Evolutionary conservation across 2,329 filamentous ascomycete species (phyloP).

Genomic region (Ophidiomyces ophidiicola): DNA sequence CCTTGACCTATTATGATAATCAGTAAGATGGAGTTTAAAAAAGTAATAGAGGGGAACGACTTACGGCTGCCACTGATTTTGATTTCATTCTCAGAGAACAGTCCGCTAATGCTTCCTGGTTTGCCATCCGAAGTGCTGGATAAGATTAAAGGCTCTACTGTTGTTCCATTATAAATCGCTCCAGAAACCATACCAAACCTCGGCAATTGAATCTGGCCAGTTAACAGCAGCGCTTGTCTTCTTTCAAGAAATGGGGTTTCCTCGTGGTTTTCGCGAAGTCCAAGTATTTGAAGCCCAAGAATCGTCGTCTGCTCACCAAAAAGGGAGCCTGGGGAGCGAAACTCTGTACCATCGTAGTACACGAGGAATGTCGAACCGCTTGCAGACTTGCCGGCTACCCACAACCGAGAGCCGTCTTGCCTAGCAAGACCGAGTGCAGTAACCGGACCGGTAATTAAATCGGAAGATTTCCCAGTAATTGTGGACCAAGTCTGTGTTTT

Average conservation of each 20-base stretch:
- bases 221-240: slow-evolving; percentile 64
- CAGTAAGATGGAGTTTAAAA: slow-evolving; percentile 12
- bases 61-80: slow-evolving; percentile 57
- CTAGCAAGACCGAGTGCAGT: slow-evolving; percentile 64
- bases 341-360: slow-evolving; percentile 64
- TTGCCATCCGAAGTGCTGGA: slow-evolving; percentile 54
- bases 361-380: slow-evolving; percentile 65
- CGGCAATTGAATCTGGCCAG: slow-evolving; percentile 67
- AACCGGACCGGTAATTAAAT: slow-evolving; percentile 62
- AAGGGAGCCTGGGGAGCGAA: slow-evolving; percentile 51
- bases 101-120: slow-evolving; percentile 60
- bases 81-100: slow-evolving; percentile 72
- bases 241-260: slow-evolving; percentile 51
- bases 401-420: slow-evolving; percentile 58
- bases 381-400: slow-evolving; percentile 61
- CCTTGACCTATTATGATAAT: slow-evolving; percentile 22
- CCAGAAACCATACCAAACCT: slow-evolving; percentile 71
- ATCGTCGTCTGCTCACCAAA: slow-evolving; percentile 58
- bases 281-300: slow-evolving; percentile 69
- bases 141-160: slow-evolving; percentile 66
- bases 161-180: slow-evolving; percentile 74
- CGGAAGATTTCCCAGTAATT: slow-evolving; percentile 44
- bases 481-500: slow-evolving; percentile 54
- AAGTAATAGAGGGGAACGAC: slow-evolving; percentile 22
- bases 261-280: slow-evolving; percentile 55